Evolutionary conservation across 2,329 filamentous ascomycete genomes (phyloP), one percentile per base, ranked within the genome.

Genomic region (Pseudogymnoascus sp.): DNA sequence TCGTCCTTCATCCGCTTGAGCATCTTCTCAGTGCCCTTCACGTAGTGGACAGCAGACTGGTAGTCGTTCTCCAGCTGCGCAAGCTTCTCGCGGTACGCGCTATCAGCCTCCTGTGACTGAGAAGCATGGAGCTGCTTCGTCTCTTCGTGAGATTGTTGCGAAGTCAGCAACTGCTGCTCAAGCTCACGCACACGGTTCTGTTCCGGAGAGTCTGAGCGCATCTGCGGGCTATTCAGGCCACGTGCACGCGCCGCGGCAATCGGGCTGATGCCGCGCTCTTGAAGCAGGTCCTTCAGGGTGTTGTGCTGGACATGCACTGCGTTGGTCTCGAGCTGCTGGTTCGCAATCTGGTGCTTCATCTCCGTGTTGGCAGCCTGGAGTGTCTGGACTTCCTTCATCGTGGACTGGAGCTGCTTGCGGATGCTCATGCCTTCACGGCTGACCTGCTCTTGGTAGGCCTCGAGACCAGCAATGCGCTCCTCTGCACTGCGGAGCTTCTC

Each of bases 11-110:
- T 93, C 74, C 95, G 93, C 75, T 94, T 92, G 58, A 99, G 84
- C 92, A 99, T 97, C 82, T 97, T 97, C 76, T 99, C 94, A 1
- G 94, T 97, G 63, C 94, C 94, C 75, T 96, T 95, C 68, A 99
- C 90, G 71, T 99, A 99, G 75, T 97, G 94, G 59, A 97, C 92
- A 13, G 94, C 93, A 42, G 94, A 96, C 74, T 97, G 92, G 73
- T 99, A 97, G 74, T 99, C 94, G 72, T 92, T 96, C 76, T 97
- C 92, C 33, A 99, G 85, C 72, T 96, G 92, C 63, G 90, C 85
- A 60, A 99, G 82, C 74, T 97, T 97, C 73, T 97, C 92, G 65
- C 92, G 89, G 77, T 96, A 97, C 55, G 89, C 84, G 61, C 86
- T 82, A 72, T 96, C 93, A n/a, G 91, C 88, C 70, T 96, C 90